A percentile compares a stretch with the other conserved stretches of the same genome.
phyloP scores from a whole-genome alignment of 2,329 filamentous ascomycete species.

The Neonectria faginata region DNA sequence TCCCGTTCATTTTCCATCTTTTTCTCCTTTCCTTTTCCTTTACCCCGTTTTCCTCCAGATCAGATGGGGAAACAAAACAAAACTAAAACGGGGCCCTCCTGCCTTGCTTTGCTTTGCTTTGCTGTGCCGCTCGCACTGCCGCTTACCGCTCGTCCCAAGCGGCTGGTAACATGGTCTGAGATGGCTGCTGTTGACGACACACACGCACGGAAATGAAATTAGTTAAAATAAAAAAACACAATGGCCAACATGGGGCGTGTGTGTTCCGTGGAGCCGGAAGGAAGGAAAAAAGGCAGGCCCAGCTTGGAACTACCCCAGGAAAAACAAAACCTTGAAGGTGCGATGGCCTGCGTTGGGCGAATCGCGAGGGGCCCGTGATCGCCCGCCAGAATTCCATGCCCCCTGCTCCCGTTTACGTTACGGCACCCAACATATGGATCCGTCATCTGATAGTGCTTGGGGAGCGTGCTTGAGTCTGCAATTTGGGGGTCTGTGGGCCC shows the following conservation, averaged over 20 bases:
- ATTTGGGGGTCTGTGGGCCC: slow-evolving; percentile 16
- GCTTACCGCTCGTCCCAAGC: slow-evolving; percentile 29
- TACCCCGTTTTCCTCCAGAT: not conserved
- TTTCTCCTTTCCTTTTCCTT: not conserved
- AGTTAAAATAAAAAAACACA: not conserved
- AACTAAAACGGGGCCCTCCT: not conserved
- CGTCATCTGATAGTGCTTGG: no score
- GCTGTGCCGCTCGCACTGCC: not conserved
- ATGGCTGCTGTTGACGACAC: slow-evolving; percentile 38
- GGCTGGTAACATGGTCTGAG: slow-evolving; percentile 30
- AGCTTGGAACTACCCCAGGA: slow-evolving; percentile 39
- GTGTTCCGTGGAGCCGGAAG: slow-evolving; percentile 22
- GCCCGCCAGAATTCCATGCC: slow-evolving; percentile 41
- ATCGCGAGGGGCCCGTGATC: slow-evolving; percentile 33
- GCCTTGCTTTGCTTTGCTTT: not conserved
- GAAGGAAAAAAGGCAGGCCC: slow-evolving; percentile 37
- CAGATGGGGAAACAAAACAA: not conserved
- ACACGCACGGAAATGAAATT: no score
- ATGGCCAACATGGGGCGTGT: slow-evolving; percentile 17
- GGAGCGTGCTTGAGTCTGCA: not conserved
- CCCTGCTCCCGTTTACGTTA: slow-evolving; percentile 9
- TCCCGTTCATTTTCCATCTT: not conserved
- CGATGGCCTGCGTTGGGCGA: slow-evolving; percentile 21
- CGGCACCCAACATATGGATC: not conserved
- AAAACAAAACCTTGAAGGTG: slow-evolving; percentile 25